Percentiles rank a stretch among this genome's conserved stretches.
Conservation (phyloP, 257 asterid species). For the Solanum etuberosum region DNA sequence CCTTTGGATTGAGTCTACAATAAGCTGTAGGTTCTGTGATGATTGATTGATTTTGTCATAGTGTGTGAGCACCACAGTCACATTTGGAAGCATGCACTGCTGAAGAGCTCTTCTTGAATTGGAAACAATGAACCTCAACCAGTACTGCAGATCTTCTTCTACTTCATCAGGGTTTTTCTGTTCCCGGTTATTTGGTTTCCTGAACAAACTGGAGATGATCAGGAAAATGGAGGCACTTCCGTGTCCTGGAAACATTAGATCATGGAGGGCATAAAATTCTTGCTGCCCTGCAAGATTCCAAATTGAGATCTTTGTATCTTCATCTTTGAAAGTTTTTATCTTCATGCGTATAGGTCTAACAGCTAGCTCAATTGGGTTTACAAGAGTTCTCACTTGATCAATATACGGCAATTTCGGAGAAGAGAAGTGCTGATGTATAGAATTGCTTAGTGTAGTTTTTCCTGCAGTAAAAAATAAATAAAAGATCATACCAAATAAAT, state of each 20-base stretch:
- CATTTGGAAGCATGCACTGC: slow-evolving; percentile 73
- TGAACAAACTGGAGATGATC: slow-evolving; percentile 49
- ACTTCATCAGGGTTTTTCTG: slow-evolving; percentile 37
- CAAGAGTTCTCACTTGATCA: slow-evolving; percentile 57
- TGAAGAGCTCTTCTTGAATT: slow-evolving; percentile 58
- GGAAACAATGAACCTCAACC: slow-evolving; percentile 72
- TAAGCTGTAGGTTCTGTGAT: slow-evolving; percentile 34
- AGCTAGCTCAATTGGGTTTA: slow-evolving; percentile 74
- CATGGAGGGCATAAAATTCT: slow-evolving; percentile 51
- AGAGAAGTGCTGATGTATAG: slow-evolving; percentile 45
- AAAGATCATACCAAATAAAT: background rate
- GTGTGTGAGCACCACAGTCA: slow-evolving; percentile 75
- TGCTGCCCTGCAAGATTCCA: slow-evolving; percentile 86
- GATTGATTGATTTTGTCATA: slow-evolving; percentile 46
- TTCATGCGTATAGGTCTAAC: slow-evolving; percentile 47
- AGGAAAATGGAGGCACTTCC: slow-evolving; percentile 65
- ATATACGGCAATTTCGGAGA: slow-evolving; percentile 45
- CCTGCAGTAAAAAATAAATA: slow-evolving; percentile 17
- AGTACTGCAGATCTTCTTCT: slow-evolving; percentile 70
- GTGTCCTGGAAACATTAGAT: slow-evolving; percentile 77
- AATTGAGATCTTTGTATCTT: slow-evolving; percentile 54
- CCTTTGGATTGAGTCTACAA: slow-evolving; percentile 29
- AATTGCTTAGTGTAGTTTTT: slow-evolving; percentile 50
- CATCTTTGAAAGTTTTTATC: slow-evolving; percentile 49
- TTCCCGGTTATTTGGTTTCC: slow-evolving; percentile 51